Evolutionary conservation across 2,329 filamentous ascomycete genomes (phyloP), one percentile per base, ranked within the genome.

Genomic region (Trichoderma hamatum): DNA sequence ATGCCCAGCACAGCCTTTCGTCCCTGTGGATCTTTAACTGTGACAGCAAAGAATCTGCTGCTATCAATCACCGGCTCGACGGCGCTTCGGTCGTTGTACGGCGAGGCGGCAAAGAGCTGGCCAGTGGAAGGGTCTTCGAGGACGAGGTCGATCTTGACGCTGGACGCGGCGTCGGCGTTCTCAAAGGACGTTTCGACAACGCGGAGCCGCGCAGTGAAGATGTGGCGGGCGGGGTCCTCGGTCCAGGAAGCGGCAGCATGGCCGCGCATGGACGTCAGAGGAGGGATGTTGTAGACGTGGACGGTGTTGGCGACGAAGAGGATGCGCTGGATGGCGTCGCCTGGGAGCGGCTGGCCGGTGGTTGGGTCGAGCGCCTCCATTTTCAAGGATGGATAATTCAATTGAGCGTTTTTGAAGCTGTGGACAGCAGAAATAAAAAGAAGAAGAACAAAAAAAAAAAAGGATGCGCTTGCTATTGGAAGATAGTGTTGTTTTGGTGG

Each of bases 261-360:
- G 78, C 93, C 93, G 78, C 91, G 91, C 74, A 89, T 93, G 21
- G 90, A 91, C 55, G 90, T 85, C 69, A 94, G 84, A 28, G 93
- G 93, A 21, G 93, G 93, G 78, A 96, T 94, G 76, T 91, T 89
- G 85, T 97, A 97, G 83, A 97, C 87, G 83, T 96, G 92, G 72
- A 96, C 90, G 72, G 86, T 84, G 75, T 85, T 83, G 72, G 90
- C 88, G 78, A 94, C 83, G 86, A 93, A 94, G 78, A 96, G 90
- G 77, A 96, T 84, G 78, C 93, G 90, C 81, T 96, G 92, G 81
- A 96, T 95, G 74, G 93, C 91, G 77, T 92, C 91, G 64, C 88
- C 78, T 68, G 92, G 90, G 73, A 93, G 86, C 72, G 89, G 80
- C 39, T 82, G 82, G 74, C 90, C 90, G 26, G 92, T 95, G 68